These are phyloP conservation scores for Aspergillus candidus DNA, from an alignment of 2,329 filamentous ascomycete species.

Conservation along the genomic window DNA sequence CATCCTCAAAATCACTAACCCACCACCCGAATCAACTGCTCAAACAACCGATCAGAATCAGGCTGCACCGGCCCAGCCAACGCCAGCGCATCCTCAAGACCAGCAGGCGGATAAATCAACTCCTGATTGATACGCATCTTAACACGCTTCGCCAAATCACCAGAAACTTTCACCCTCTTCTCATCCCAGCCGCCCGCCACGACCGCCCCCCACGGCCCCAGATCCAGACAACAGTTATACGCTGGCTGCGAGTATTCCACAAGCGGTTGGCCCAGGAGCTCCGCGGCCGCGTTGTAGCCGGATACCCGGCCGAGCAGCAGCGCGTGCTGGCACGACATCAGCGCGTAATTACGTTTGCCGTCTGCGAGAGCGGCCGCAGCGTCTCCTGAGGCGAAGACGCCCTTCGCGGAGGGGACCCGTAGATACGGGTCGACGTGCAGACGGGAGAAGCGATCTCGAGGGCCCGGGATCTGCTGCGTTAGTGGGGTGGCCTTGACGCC, in stretches of 20 bases:
- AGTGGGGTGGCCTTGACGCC: constrained; percentile 29
- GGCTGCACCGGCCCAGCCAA: constrained; percentile 18
- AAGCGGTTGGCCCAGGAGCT: constrained; percentile 23
- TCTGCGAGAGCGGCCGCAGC: constrained; percentile 21
- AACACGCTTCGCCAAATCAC: constrained; percentile 25
- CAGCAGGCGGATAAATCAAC: constrained; percentile 31
- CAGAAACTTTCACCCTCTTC: constrained; percentile 21
- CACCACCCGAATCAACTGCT: not conserved
- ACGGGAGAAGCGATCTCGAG: constrained; percentile 25
- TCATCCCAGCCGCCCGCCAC: constrained; percentile 26
- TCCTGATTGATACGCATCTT: constrained; percentile 31
- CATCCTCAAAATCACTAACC: too few species aligned
- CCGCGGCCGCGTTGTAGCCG: constrained; percentile 31
- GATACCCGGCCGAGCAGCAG: constrained; percentile 29
- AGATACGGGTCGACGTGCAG: constrained; percentile 27
- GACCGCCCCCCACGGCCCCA: constrained; percentile 26
- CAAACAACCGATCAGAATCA: constrained; percentile 10
- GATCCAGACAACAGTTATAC: constrained; percentile 34
- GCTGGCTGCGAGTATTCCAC: constrained; percentile 25
- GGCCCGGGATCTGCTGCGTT: constrained; percentile 27
- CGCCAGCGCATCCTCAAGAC: constrained; percentile 17
- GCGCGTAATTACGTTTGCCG: constrained; percentile 19
- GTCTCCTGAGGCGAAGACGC: constrained; percentile 33
- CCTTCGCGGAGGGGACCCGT: constrained; percentile 14
- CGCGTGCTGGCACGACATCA: constrained; percentile 41